Base-by-base conservation (phyloP, 2,329 filamentous ascomycete species). In the Endothia cerciana region DNA sequence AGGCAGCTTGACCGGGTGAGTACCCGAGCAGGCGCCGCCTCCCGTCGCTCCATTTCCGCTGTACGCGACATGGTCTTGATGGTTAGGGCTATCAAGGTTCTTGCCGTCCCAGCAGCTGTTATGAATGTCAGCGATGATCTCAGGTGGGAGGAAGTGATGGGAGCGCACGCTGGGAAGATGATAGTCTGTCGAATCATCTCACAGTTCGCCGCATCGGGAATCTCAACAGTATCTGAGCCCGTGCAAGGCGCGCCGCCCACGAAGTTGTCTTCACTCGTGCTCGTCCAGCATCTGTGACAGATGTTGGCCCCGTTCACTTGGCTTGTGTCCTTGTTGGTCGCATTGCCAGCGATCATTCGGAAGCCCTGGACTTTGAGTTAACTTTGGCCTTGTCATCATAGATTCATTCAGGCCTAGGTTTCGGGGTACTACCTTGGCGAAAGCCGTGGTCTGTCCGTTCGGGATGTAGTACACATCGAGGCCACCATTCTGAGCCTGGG, bases 141-240 rank as follows among this genome's bases (percentile, higher is more conserved):
- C 25, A 6, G 15, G 2, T n/a, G 13, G 2, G n/a, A 38, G 33
- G 2, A 22, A 17, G 25, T 17, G 25, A 19, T 17, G 33, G 33
- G 19, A 13, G 45, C 70, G 41, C 70, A 72, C 76, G 76, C 74
- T 6, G 79, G 79, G 76, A 83, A 84, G 74, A 83, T 82, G 73
- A 83, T 80, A 71, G 81, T 83, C 72, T 83, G 81, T 68, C 82
- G 79, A 76, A 84, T 83, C 78, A 83, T 82, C 76, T 83, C 82
- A 78, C 81, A 83, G 64, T 70, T 75, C 67, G 79, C 75, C 65
- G 77, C 74, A 17, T 73, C 72, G 64, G 82, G 82, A 65, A 85
- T 83, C 41, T 79, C 82, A 57, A 84, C 81, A 3, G 82, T 83
- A 72, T 84, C 82, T 66, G 71, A 74, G 45, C 81, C 82, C 38